Base-by-base conservation (phyloP, 306 rosid species). In the Corylus heterophylla region DNA sequence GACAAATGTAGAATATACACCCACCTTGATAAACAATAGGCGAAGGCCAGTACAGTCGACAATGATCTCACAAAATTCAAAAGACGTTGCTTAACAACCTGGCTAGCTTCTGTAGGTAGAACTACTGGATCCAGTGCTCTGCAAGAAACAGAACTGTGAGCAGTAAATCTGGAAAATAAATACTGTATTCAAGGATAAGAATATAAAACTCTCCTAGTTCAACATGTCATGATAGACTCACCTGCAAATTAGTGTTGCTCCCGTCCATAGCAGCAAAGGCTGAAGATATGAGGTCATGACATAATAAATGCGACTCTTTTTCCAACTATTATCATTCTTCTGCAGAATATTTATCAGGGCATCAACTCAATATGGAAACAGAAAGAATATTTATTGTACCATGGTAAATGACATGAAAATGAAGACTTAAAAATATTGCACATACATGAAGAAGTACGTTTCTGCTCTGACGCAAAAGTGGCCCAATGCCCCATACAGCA, bases 161-260 rank as follows among this genome's bases (percentile, higher is more conserved):
- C 47, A 78, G 79, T 59, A 80, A 49, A 74, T 29, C 20, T 12
- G 51, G 39, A 82, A 54, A 78, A 47, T 17, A 49, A 35, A 59
- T 29, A 54, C 77, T 45, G 44, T 2, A 10, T 25, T 56, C 39
- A 80, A 63, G 42, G 55, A 78, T 77, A 74, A 74, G 63, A 50
- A 50, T 78, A 35, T 54, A 49, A 58, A 61, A n/a, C 4, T 71
- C 31, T 54, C 42, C 49, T 12, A 71, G 79, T 85, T 74, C 74
- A 66, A 68, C 71, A 72, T 54, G 45, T 39, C 74, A 48, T 59
- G 55, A 86, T 25, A 76, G 49, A 16, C 54, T 85, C 61, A 92
- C 98, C 98, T 94, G 98, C 97, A 94, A 80, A 94, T 85, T 80
- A 94, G 93, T 83, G 89, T 49, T 69, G 92, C 94, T 86, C 97